Evolutionary conservation across 2,329 filamentous ascomycete genomes (phyloP), one percentile per base, ranked within the genome.

Genomic region (Fusarium torulosum): DNA sequence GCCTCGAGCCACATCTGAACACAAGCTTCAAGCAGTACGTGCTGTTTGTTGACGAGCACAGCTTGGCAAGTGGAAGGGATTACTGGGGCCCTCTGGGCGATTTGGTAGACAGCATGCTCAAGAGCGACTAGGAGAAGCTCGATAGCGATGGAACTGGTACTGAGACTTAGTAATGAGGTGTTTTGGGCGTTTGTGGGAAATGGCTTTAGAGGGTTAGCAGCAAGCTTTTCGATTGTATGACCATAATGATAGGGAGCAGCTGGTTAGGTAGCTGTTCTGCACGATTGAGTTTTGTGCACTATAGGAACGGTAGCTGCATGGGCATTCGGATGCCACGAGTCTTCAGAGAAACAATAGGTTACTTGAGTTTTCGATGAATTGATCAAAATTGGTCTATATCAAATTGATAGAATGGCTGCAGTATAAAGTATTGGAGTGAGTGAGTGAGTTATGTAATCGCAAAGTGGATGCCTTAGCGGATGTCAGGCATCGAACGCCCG

Each of bases 11-110:
- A 43, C 96, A 99, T 80, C 87, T 99, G 70, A 99, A 99, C 82
- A 99, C 96, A 15, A 97, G 93, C 81, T 99, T 99, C 88, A 99
- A 99, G 86, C 96, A 99, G 81, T 99, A 98, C 76, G 96, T 99
- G 66, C 87, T 99, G 60, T 99, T 99, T 80, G 94, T 99, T 72
- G 94, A 99, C 79, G 96, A 99, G 85, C 96, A 98, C 81, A 90
- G 88, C 71, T 82, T 99, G 72, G 94, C 94, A 27, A 96, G 90
- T 75, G 96, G 95, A 50, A 94, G 97, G 80, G 96, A 99, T 79
- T 99, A 95, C 83, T 99, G 95, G 91, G 96, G 96, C 2, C 96
- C 96, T 14, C 79, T 99, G 59, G 95, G 95, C 13, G 96, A 99
- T 79, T 82, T 99, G 70, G 96, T 99, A 50, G 96, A 99, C 78